Conservation (phyloP, 148 eudicot genomes). For the Selenicereus undatus region DNA sequence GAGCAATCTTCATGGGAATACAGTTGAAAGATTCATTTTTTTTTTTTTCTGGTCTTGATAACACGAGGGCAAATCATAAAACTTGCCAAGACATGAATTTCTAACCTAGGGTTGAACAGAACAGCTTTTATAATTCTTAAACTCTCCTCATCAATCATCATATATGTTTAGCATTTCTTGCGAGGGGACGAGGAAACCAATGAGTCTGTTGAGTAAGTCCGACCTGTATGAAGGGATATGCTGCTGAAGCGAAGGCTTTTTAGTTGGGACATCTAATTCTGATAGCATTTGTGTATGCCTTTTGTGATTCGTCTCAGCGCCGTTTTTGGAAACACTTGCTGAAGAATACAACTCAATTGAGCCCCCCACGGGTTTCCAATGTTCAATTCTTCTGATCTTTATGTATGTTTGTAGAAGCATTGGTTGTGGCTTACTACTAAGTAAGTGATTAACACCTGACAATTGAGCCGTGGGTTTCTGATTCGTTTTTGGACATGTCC, state of each 20-base stretch:
- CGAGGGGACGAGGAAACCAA: neutral
- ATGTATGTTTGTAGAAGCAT: neutral
- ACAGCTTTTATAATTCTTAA: neutral
- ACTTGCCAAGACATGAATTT: neutral
- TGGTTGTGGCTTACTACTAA: neutral
- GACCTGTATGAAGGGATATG: neutral
- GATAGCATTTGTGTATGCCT: neutral
- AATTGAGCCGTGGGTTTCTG: neutral
- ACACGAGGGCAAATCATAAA: neutral
- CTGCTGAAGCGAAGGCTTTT: neutral
- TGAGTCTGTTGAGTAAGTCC: neutral
- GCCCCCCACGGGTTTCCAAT: slow-evolving; percentile 89
- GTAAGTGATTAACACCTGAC: neutral
- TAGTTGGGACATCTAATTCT: neutral
- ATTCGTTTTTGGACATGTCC: slow-evolving; percentile 42
- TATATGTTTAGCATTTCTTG: neutral
- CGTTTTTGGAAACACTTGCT: slow-evolving; percentile 61
- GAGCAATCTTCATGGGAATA: neutral
- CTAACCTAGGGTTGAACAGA: neutral
- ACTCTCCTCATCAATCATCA: no score
- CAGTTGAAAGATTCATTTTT: neutral
- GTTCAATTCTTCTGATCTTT: slow-evolving; percentile 23
- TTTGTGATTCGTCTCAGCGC: slow-evolving; percentile 34
- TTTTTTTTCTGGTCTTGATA: neutral
- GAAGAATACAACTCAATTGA: slow-evolving; percentile 67